Evolutionary conservation across 768 basidiomycete genomes (phyloP), one percentile per base, ranked within the genome.

Genomic region (Suillus ampliporus): DNA sequence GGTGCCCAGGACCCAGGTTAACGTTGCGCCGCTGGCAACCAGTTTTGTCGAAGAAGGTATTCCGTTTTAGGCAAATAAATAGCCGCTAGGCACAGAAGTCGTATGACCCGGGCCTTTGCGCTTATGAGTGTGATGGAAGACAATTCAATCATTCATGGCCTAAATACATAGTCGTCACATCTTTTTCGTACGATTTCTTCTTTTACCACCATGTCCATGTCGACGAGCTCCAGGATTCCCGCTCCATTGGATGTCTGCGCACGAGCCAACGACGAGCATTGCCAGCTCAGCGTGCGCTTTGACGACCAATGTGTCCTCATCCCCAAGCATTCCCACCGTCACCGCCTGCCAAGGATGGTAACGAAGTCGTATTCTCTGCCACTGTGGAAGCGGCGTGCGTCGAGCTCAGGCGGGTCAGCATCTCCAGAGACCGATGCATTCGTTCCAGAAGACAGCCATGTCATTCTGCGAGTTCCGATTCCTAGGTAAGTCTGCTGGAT

Each of bases 301-400:
- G 85, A 92, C 78, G 78, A 80, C 58, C 83, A 89, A 68, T 92
- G 91, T 63, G 78, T 90, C 5, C 82, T 93, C 68, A 92, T 93
- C 61, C 91, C 91, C n/a, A 84, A 89, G 57, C 71, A 69, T 17
- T 67, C 69, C 1, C 71, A 73, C 17, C 75, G 77, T 56, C 76
- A 79, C 5, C 84, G 80, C 58, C 75, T 82, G 31, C 80, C 86
- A 28, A 78, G 81, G 48, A 76, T 90, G 52, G 71, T 87, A 67
- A 86, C 86, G 31, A 91, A 85, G 68, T 87, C 88, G 4, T 89
- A 88, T 65, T 81, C 88, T 0, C 77, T 92, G 61, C 89, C 90
- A 1, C 73, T 92, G 46, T 92, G 90, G 83, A 87, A 83, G 76
- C 79, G 78, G 71, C 67, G 67, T 35, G 15, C 65, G 3, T 59